Conservation (phyloP, 768 basidiomycete species). For the Strobilomyces dryophilus region DNA sequence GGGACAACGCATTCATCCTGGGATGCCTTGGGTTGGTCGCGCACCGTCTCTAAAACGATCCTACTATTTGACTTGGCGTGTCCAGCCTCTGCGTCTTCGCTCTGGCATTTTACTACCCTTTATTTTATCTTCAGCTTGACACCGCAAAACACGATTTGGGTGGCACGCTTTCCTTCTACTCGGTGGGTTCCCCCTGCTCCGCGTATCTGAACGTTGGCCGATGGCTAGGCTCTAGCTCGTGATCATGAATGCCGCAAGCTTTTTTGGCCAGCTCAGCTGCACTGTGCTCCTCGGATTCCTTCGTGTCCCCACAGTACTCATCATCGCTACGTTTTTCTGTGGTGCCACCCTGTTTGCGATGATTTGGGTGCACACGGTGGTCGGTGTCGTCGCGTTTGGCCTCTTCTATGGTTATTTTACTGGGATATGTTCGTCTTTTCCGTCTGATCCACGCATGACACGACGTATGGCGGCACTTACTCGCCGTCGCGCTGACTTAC, state of each 20-base stretch:
- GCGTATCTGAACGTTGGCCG: not conserved
- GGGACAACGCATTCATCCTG: constrained; percentile 26
- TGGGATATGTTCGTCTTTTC: constrained; percentile 37
- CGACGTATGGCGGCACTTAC: not conserved
- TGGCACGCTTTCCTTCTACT: constrained; percentile 51
- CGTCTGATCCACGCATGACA: too few relatives aligned
- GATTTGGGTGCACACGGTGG: constrained; percentile 38
- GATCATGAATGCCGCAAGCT: constrained; percentile 52
- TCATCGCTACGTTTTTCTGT: constrained; percentile 36
- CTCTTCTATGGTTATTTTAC: constrained; percentile 49
- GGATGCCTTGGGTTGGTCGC: constrained; percentile 25
- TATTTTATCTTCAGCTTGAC: constrained; percentile 59
- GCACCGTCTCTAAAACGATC: not conserved
- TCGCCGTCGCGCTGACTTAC: not conserved
- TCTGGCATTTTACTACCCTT: constrained; percentile 47
- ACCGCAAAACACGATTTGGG: constrained; percentile 46
- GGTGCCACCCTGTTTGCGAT: constrained; percentile 43
- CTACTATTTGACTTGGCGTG: not conserved
- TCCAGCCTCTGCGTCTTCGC: constrained; percentile 31
- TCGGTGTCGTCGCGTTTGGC: constrained; percentile 40
- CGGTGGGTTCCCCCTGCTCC: constrained; percentile 27
- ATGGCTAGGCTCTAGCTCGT: constrained; percentile 36
- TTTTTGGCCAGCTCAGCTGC: constrained; percentile 52
- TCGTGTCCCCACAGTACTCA: constrained; percentile 36
- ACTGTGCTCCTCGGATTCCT: constrained; percentile 40